These are phyloP conservation scores for Ogataea ganodermae DNA, from an alignment of 805 yeast species.

Conservation along the genomic window DNA sequence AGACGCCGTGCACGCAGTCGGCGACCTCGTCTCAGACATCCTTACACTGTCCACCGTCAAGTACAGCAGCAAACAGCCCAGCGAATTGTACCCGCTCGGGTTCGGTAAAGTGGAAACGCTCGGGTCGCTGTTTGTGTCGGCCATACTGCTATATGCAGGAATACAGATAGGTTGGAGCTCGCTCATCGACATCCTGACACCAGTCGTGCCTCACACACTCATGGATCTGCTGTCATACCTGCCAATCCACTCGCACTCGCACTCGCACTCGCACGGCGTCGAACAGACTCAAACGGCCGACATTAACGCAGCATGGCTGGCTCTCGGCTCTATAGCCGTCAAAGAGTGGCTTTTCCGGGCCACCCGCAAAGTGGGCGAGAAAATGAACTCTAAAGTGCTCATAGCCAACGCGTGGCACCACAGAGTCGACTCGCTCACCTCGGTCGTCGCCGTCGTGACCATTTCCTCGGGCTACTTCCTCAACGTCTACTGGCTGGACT, in stretches of 20 bases:
- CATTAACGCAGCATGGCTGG: slow-evolving; percentile 95
- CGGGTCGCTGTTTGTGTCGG: slow-evolving; percentile 87
- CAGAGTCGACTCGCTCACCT: slow-evolving; percentile 89
- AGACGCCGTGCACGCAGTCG: slow-evolving; percentile 90
- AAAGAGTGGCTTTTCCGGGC: slow-evolving; percentile 88
- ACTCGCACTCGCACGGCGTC: slow-evolving; percentile 45
- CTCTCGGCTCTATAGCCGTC: slow-evolving; percentile 80
- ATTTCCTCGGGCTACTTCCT: slow-evolving; percentile 83
- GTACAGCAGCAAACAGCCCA: slow-evolving; percentile 63
- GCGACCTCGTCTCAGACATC: slow-evolving; percentile 88
- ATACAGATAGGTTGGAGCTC: slow-evolving; percentile 88
- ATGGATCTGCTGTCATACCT: slow-evolving; percentile 53
- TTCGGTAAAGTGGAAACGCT: slow-evolving; percentile 91
- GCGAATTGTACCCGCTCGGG: slow-evolving; percentile 72
- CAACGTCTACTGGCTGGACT: slow-evolving; percentile 81
- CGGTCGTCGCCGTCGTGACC: slow-evolving; percentile 85
- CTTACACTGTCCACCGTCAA: slow-evolving; percentile 88
- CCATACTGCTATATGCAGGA: slow-evolving; percentile 84
- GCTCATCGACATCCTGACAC: slow-evolving; percentile 64
- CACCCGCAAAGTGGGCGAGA: slow-evolving; percentile 76
- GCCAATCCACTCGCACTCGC: slow-evolving; percentile 57
- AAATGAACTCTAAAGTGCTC: slow-evolving; percentile 81
- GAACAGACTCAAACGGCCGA: slow-evolving; percentile 46
- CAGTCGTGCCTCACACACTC: slow-evolving; percentile 61
- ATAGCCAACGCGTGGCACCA: slow-evolving; percentile 99